Evolutionary conservation across 163 green algal genomes (phyloP).

Genomic region (Prototheca wickerhamii): DNA sequence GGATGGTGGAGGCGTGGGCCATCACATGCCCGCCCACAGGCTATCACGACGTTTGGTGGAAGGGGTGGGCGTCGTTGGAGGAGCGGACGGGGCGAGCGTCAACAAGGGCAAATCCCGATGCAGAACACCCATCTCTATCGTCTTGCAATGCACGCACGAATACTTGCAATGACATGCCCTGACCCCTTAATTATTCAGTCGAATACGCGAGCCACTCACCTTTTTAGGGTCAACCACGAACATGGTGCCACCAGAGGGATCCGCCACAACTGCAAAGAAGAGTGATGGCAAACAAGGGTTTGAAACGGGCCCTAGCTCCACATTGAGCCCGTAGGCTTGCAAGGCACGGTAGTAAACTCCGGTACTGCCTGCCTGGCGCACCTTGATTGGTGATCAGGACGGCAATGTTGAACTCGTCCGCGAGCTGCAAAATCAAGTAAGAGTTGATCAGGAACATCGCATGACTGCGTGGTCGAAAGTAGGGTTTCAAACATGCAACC

Average conservation of each 20-base stretch:
- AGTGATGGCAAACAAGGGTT: neutral
- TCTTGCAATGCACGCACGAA: too few relatives aligned
- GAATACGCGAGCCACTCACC: conserved; percentile 48
- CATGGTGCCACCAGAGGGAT: conserved; percentile 71
- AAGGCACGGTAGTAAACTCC: too few relatives aligned
- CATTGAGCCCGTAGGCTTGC: too few relatives aligned
- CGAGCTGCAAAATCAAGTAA: conserved; percentile 42
- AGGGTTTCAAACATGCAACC: neutral
- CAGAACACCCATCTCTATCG: neutral
- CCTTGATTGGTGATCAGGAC: conserved; percentile 88
- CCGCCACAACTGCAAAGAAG: conserved; percentile 34
- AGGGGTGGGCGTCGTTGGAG: neutral
- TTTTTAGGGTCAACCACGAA: conserved; percentile 92
- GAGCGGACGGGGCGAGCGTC: neutral
- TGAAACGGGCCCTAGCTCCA: too few relatives aligned
- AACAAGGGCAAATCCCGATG: neutral
- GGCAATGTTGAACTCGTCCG: conserved; percentile 70
- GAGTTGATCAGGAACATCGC: neutral
- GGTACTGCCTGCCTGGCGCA: conserved; percentile 8
- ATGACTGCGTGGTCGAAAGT: neutral
- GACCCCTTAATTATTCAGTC: too few relatives aligned
- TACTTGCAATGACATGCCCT: too few relatives aligned
- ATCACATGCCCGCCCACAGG: conserved; percentile 70
- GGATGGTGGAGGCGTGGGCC: conserved; percentile 67
- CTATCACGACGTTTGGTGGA: neutral